Evolutionary conservation across 192 early-diverging fungal genomes (phyloP), one percentile per base, ranked within the genome.

Genomic region (Coemansia sp.): DNA sequence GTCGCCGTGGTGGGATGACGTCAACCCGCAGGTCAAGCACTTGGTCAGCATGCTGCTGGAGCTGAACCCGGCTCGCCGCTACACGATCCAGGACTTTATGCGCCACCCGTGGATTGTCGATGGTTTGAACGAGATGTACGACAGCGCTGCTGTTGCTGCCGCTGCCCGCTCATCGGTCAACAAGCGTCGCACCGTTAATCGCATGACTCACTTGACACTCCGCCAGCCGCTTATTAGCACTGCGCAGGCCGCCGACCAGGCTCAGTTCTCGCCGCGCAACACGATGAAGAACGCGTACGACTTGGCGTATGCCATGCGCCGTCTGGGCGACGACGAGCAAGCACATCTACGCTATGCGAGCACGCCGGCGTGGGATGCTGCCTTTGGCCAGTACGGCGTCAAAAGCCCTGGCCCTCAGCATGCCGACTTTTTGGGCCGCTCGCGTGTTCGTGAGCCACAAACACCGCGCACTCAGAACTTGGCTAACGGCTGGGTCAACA

Each of bases 1-100:
- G 38, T 89, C 88, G 58, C 93, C 93, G 39, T 95, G 95, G 93
- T 98, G 97, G 97, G 92, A 95, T 80, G 74, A 88, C n/a, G 92
- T 98, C 33, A 90, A 90, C 20, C 70, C 71, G 27, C 85, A 86
- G 67, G 89, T 89, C 71, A 92, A 92, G 80, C 89, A 95, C 72
- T 78, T 95, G 24, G 87, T 95, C 40, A 76, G 78, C 8, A 83
- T 88, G 68, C 79, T 93, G 61, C 77, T 95, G 2, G 87, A 86
- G 44, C 89, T 95, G 8, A 87, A 92, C 60, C 91, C 93, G 1
- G 76, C 80, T 15, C 79, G 87, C 64, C 87, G 93, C 29, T 92
- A 89, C 80, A 94, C 91, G 0, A 91, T 95, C 47, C 88, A 92
- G 22, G 87, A 93, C 70, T 90, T 95, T 79, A 87, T 95, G 70